A percentile compares a stretch with the other conserved stretches of the same genome.
Evolutionary conservation across 2,329 filamentous ascomycete genomes (phyloP).

Genomic region (Podosphaera aphanis): DNA sequence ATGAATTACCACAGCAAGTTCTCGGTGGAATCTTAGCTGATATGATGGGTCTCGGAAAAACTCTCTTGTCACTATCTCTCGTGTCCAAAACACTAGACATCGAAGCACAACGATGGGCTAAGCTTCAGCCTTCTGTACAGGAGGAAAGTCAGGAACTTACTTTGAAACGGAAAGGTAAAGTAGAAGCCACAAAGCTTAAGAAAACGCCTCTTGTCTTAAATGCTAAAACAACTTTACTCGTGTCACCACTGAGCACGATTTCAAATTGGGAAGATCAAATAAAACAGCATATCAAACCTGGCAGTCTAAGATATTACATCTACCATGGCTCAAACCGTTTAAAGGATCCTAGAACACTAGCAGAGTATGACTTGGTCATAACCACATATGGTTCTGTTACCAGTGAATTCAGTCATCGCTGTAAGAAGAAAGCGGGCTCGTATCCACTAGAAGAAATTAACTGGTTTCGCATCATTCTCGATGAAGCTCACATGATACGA

Average conservation of each 20-base stretch:
- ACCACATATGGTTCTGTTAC: conserved; percentile 82
- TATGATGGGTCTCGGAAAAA: conserved; percentile 80
- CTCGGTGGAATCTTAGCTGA: conserved; percentile 57
- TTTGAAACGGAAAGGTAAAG: conserved; percentile 12
- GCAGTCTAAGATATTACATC: conserved; percentile 46
- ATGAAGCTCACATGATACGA: conserved; percentile 87
- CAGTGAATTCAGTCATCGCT: conserved; percentile 47
- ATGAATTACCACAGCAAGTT: conserved; percentile 37
- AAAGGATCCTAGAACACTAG: conserved; percentile 42
- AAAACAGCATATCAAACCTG: conserved; percentile 48
- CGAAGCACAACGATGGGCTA: conserved; percentile 38
- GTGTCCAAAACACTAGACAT: conserved; percentile 36
- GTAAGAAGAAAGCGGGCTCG: conserved; percentile 31
- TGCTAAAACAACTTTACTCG: conserved; percentile 56
- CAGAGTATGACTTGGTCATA: conserved; percentile 60
- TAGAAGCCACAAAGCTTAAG: conserved; percentile 13
- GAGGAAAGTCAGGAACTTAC: conserved; percentile 14
- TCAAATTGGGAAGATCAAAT: conserved; percentile 92
- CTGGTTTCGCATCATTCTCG: conserved; percentile 83
- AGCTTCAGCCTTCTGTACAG: conserved; percentile 21
- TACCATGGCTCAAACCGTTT: conserved; percentile 68
- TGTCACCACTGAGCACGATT: conserved; percentile 76
- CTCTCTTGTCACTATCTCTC: conserved; percentile 63
- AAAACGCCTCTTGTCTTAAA: conserved; percentile 32
- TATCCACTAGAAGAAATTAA: conserved; percentile 55